Conservation (phyloP, 768 basidiomycete species). For the Mycena vulgaris region DNA sequence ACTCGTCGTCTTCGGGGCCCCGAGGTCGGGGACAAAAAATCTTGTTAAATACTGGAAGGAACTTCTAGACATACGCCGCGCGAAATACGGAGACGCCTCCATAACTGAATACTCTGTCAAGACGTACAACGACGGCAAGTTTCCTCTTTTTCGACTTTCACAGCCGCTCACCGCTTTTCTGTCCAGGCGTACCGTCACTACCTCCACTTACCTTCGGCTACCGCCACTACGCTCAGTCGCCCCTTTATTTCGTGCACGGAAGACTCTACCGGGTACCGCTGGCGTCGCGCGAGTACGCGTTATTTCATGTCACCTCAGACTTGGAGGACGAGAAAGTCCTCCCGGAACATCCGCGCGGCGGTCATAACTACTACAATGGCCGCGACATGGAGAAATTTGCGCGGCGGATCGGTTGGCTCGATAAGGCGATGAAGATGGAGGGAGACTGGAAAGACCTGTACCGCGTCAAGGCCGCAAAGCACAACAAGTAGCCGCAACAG, state of each 20-base stretch:
- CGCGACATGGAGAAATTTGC: conserved; percentile 66
- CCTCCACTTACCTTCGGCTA: conserved; percentile 69
- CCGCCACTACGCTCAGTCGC: conserved; percentile 63
- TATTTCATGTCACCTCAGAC: conserved; percentile 55
- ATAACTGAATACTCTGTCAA: conserved; percentile 67
- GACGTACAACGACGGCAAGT: conserved; percentile 70
- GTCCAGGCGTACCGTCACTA: conserved; percentile 68
- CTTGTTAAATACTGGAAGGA: conserved; percentile 61
- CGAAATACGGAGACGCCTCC: conserved; percentile 51
- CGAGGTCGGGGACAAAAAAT: conserved; percentile 62
- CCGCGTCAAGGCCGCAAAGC: conserved; percentile 32
- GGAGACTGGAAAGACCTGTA: conserved; percentile 65
- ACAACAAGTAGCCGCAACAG: background rate
- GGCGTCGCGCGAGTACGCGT: conserved; percentile 61
- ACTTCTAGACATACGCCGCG: conserved; percentile 51
- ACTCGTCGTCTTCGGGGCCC: conserved; percentile 66
- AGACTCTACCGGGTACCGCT: conserved; percentile 63
- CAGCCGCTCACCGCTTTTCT: conserved; percentile 18
- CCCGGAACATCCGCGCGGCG: conserved; percentile 64
- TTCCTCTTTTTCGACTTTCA: background rate
- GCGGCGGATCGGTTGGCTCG: conserved; percentile 61
- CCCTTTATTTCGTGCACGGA: conserved; percentile 66
- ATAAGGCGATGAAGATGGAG: conserved; percentile 50
- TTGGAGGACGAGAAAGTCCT: conserved; percentile 33
- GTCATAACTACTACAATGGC: conserved; percentile 76